A percentile compares a stretch with the other conserved stretches of the same genome.
These are phyloP conservation scores for Agrocybe pediades DNA, from an alignment of 768 basidiomycete species.

Conservation along the genomic window DNA sequence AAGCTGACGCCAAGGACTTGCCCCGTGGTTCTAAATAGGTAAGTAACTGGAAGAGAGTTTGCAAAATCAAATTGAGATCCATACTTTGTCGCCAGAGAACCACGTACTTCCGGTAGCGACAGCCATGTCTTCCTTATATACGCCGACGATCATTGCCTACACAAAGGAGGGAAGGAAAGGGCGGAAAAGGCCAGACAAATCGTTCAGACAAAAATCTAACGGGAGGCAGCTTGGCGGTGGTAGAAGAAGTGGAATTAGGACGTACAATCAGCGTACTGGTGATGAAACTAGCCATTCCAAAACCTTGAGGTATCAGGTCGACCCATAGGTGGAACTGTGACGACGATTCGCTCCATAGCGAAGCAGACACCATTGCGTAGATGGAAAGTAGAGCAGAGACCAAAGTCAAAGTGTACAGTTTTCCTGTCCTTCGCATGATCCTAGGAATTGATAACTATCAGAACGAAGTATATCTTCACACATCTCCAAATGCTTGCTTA, in stretches of 20 bases:
- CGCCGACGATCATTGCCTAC: slow-evolving; percentile 86
- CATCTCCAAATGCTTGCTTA: slow-evolving; percentile 38
- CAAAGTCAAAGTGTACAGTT: slow-evolving; percentile 77
- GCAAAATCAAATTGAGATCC: slow-evolving; percentile 12
- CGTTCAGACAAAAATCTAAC: slow-evolving; percentile 12
- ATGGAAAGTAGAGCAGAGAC: slow-evolving; percentile 62
- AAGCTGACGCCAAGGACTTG: slow-evolving; percentile 95
- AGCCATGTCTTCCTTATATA: slow-evolving; percentile 79
- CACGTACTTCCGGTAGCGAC: slow-evolving; percentile 84
- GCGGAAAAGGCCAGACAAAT: neutral
- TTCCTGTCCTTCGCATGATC: slow-evolving; percentile 87
- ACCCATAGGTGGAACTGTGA: slow-evolving; percentile 69
- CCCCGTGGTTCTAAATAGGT: slow-evolving; percentile 91
- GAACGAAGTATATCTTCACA: slow-evolving; percentile 3
- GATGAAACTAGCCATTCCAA: slow-evolving; percentile 83
- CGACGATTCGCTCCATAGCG: slow-evolving; percentile 67
- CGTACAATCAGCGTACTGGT: slow-evolving; percentile 85
- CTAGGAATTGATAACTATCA: slow-evolving; percentile 37
- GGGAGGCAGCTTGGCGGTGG: neutral
- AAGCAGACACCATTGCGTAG: slow-evolving; percentile 59
- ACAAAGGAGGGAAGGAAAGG: slow-evolving; percentile 2
- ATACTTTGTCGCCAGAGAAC: slow-evolving; percentile 30
- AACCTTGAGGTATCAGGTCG: slow-evolving; percentile 79
- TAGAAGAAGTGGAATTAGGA: slow-evolving; percentile 14
- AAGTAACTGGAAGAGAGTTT: slow-evolving; percentile 63